Percentiles rank a stretch among this genome's conserved stretches.
phyloP scores from a whole-genome alignment of 1,139 yeast species.

The Geotrichum klebahnii region DNA sequence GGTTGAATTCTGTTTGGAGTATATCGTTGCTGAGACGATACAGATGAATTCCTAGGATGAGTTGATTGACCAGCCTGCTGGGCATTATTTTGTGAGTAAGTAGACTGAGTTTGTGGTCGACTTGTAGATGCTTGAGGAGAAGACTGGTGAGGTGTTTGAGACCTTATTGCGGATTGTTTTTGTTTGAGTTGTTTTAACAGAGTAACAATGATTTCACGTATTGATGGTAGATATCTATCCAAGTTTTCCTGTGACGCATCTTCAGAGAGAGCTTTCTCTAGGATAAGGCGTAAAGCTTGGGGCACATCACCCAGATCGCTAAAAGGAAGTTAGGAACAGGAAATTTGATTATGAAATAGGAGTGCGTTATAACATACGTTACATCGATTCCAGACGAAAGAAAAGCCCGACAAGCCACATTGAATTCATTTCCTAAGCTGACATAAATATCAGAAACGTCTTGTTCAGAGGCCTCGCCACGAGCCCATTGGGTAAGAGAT shows the following conservation, averaged over 20 bases:
- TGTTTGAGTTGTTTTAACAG: constrained; percentile 72
- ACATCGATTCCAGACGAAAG: constrained; percentile 65
- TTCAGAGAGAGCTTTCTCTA: constrained; percentile 83
- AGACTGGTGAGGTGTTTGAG: constrained; percentile 6
- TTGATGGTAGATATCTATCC: constrained; percentile 75
- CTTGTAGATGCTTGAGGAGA: background rate
- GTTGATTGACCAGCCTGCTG: too few species aligned
- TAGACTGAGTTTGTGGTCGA: constrained; percentile 12
- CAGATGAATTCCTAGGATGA: too few species aligned
- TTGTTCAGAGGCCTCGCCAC: constrained; percentile 67
- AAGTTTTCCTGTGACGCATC: constrained; percentile 82
- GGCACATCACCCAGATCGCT: constrained; percentile 76
- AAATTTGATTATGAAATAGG: background rate
- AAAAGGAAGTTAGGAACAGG: background rate
- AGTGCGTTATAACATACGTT: too few species aligned
- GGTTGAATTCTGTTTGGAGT: too few species aligned
- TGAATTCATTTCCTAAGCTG: constrained; percentile 86
- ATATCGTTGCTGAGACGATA: too few species aligned
- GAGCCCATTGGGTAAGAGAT: constrained; percentile 86
- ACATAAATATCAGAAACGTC: constrained; percentile 90
- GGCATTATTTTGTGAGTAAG: constrained; percentile 31
- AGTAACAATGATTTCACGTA: constrained; percentile 79
- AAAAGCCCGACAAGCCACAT: constrained; percentile 76
- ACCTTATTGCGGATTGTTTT: constrained; percentile 49
- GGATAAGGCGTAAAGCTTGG: constrained; percentile 61